These are phyloP conservation scores for Naganishia friedmannii DNA, from an alignment of 768 basidiomycete species.

Conservation along the genomic window DNA sequence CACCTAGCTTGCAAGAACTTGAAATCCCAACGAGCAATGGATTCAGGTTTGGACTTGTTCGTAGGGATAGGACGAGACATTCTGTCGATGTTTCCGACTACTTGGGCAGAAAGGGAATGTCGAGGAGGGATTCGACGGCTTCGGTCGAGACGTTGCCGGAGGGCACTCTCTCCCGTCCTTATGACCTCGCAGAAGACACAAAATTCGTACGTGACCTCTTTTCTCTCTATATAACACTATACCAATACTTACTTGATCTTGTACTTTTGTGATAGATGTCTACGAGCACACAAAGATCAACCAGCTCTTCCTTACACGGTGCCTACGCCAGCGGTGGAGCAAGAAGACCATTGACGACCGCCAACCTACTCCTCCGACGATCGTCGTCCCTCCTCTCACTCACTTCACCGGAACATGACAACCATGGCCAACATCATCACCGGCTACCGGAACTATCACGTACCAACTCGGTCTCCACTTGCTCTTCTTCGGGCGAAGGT, in stretches of 20 bases:
- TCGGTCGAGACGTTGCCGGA: slow-evolving; percentile 6
- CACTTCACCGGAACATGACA: neutral
- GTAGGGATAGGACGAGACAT: slow-evolving; percentile 12
- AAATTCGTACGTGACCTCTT: neutral
- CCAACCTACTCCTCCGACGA: neutral
- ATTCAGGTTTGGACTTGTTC: neutral
- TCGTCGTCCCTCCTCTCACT: slow-evolving; percentile 1
- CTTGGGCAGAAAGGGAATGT: neutral
- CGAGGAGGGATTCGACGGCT: neutral
- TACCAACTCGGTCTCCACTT: slow-evolving; percentile 12
- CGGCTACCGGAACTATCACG: slow-evolving; percentile 16
- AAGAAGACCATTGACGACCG: neutral
- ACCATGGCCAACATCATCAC: neutral
- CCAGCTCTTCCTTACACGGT: neutral
- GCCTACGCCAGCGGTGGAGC: neutral
- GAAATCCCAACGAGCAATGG: slow-evolving; percentile 4
- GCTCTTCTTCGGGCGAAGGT: neutral
- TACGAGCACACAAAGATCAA: neutral
- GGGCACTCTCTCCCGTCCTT: slow-evolving; percentile 1
- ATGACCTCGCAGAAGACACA: neutral
- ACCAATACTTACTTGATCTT: neutral
- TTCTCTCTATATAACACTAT: neutral
- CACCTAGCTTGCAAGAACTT: slow-evolving; percentile 7
- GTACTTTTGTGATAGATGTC: neutral
- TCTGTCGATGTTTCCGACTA: too few species aligned